Evolutionary conservation across 1,139 yeast species (phyloP), one percentile per base, ranked within the genome.

Genomic region (Geotrichum aggregatum): DNA sequence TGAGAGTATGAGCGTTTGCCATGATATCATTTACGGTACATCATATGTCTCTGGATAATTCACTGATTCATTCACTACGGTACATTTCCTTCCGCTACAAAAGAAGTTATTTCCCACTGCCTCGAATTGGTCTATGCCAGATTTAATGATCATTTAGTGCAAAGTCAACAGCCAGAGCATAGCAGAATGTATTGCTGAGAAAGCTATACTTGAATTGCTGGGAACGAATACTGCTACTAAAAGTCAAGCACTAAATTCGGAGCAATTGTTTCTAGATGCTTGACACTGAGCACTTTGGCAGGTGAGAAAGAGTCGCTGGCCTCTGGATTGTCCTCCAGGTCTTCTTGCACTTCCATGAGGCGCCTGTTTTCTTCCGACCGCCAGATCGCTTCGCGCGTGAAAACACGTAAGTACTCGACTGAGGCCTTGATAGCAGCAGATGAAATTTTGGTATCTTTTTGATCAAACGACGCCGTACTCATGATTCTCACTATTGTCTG

Each of bases 381-480:
- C 66, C 67, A 63, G 13, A 65, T 56, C 1, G 69, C 68, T 47
- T 65, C 69, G 33, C 66, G 62, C 3, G 69, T 65, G 52, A 65
- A 65, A 3, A 65, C 57, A 14, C 67, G 62, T 21, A 65, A 50
- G 47, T 65, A 65, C 52, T 65, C 68, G 3, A 64, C 56, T 2
- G 64, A 54, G 10, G 65, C 61, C 33, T 59, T 56, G 35, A 64
- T 53, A n/a, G 68, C 64, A 4, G 58, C 56, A 13, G 56, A 53
- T 13, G 65, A 58, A 10, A 63, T 54, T 19, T 58, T 52, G 14
- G 67, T 65, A 42, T 64, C 67, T 2, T 48, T 35, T 14, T 58
- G 56, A 22, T 52, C 46, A 47, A 65, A 65, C 21, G 66, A 53
- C 35, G 60, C 63, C 4, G 62, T 53, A 10, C 51, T 55, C 50